phyloP scores from a whole-genome alignment of 106 monocot species.

The Allium sativum region DNA sequence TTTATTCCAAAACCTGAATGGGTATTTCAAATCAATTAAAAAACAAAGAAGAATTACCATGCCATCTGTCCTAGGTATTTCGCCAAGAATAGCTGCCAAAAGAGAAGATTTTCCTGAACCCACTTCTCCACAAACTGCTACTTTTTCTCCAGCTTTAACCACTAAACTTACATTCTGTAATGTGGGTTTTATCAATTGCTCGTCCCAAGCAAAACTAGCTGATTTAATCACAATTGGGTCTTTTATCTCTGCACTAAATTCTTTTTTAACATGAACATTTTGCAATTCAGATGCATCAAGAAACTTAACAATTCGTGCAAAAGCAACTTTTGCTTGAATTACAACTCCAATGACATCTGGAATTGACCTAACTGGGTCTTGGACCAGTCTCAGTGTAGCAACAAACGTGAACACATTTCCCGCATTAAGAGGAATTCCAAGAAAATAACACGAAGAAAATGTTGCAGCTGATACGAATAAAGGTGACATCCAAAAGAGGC shows the following conservation, averaged over 20 bases:
- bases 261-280: constrained; percentile 19
- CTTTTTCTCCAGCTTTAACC: constrained; percentile 53
- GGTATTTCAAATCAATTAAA: too few relatives aligned
- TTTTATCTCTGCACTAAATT: not conserved
- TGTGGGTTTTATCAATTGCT: constrained; percentile 27
- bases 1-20: too few relatives aligned
- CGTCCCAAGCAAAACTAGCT: constrained; percentile 77
- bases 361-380: constrained; percentile 74
- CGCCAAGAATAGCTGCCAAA: constrained; percentile 82
- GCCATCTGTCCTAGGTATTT: constrained; percentile 58
- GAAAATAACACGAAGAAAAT: constrained; percentile 72
- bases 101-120: constrained; percentile 96
- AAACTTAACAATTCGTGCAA: constrained; percentile 57
- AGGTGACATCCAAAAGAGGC: constrained; percentile 85
- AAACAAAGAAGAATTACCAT: constrained; percentile 19
- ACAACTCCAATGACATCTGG: constrained; percentile 84
- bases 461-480: constrained; percentile 76
- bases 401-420: constrained; percentile 93
- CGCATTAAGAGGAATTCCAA: constrained; percentile 58
- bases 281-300: constrained; percentile 72
- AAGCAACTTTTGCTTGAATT: constrained; percentile 90
- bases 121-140: constrained; percentile 93
- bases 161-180: constrained; percentile 51
- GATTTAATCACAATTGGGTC: constrained; percentile 43
- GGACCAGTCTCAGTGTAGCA: constrained; percentile 89